These are phyloP conservation scores for Fereydounia khargensis DNA, from an alignment of 1,284 basidiomycete species.

Conservation along the genomic window DNA sequence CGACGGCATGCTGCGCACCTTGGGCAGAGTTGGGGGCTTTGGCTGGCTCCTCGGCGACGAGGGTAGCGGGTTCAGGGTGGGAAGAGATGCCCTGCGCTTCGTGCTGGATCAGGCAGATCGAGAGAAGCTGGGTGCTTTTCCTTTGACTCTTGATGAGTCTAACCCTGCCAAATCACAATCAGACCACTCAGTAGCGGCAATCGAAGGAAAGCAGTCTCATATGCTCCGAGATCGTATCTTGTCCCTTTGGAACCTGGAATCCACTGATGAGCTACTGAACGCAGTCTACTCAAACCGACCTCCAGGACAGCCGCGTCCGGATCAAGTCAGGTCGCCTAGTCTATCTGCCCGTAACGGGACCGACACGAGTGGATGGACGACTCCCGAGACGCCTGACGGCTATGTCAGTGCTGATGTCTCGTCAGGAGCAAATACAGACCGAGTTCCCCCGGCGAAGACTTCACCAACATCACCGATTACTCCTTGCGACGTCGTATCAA, in stretches of 20 bases:
- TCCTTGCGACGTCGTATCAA: no score
- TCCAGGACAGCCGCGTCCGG: not conserved
- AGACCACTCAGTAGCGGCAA: not conserved
- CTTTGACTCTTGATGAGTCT: no score
- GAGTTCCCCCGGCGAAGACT: no score
- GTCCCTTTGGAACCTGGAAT: conserved; percentile 12
- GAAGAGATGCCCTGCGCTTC: conserved; percentile 21
- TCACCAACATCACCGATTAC: no score
- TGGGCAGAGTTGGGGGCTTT: conserved; percentile 27
- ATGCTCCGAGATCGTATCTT: conserved; percentile 20
- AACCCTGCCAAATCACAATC: not conserved
- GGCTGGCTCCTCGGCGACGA: conserved; percentile 46
- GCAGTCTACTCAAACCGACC: conserved; percentile 17
- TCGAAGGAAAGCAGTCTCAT: conserved; percentile 1
- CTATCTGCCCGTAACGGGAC: no score
- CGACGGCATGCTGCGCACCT: conserved; percentile 5
- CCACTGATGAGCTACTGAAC: conserved; percentile 17
- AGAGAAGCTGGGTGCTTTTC: conserved; percentile 4
- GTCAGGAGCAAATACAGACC: no score
- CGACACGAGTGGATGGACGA: no score
- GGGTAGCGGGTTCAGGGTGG: conserved; percentile 32
- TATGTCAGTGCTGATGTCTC: no score
- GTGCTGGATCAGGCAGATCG: conserved; percentile 22
- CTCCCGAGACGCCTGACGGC: no score
- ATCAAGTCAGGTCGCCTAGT: no score